These are phyloP conservation scores for Suillus variegatus DNA, from an alignment of 768 basidiomycete genomes.

Conservation along the genomic window DNA sequence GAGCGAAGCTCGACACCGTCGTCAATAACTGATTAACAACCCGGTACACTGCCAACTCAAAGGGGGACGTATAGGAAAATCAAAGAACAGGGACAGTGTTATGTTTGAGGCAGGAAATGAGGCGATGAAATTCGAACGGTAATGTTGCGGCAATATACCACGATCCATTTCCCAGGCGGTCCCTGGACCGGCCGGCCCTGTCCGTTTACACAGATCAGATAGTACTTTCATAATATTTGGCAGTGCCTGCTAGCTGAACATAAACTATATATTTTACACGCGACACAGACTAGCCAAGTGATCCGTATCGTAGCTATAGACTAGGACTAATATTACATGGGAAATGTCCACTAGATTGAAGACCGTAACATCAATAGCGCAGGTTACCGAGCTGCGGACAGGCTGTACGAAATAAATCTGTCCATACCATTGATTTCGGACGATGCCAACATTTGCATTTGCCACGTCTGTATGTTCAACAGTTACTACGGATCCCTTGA, in stretches of 20 bases:
- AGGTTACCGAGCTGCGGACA: neutral
- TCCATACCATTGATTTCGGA: neutral
- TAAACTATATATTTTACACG: neutral
- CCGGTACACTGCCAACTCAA: neutral
- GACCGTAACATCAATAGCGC: neutral
- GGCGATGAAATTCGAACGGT: conserved; percentile 2
- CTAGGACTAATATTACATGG: neutral
- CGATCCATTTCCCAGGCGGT: neutral
- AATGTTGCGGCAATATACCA: conserved; percentile 1
- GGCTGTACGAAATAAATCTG: neutral
- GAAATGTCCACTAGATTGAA: neutral
- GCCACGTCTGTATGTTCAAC: neutral
- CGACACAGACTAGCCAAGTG: neutral
- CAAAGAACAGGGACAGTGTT: conserved; percentile 4
- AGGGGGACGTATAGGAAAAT: neutral
- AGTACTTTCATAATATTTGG: neutral
- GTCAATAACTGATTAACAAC: neutral
- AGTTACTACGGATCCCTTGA: neutral
- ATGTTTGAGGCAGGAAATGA: conserved; percentile 5
- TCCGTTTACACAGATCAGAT: neutral
- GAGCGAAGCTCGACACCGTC: neutral
- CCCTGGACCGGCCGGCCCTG: neutral
- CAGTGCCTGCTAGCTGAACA: neutral
- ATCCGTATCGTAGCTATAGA: neutral
- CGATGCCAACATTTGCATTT: neutral